phyloP scores from a whole-genome alignment of 495 filamentous ascomycete genomes.

The Annulohypoxylon nitens region DNA sequence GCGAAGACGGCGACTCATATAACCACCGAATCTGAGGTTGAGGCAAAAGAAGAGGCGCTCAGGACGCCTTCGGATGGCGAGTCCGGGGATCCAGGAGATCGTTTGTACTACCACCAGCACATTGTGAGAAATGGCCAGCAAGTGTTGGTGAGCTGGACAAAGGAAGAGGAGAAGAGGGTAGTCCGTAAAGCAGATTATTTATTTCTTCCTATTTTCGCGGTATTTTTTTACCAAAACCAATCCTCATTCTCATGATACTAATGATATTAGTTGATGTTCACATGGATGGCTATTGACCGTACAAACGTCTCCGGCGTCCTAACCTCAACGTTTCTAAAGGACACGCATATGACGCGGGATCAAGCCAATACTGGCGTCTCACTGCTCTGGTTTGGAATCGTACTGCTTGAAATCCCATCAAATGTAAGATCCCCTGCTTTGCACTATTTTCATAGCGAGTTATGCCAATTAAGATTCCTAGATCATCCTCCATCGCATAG shows the following conservation, averaged over 20 bases:
- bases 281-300: conserved; percentile 41
- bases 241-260: too few species aligned
- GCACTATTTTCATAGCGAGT: neutral
- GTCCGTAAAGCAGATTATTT: conserved; percentile 38
- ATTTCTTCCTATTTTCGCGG: conserved; percentile 38
- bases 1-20: conserved; percentile 29
- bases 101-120: conserved; percentile 26
- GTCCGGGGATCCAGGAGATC: conserved; percentile 13
- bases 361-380: conserved; percentile 37
- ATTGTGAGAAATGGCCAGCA: conserved; percentile 29
- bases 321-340: conserved; percentile 31
- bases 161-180: conserved; percentile 33
- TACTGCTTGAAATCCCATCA: conserved; percentile 34
- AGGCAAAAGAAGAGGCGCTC: conserved; percentile 16
- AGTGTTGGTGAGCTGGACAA: conserved; percentile 37
- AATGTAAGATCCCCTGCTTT: conserved; percentile 10
- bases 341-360: conserved; percentile 36
- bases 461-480: neutral
- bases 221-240: neutral
- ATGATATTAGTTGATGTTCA: conserved; percentile 32
- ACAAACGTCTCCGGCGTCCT: conserved; percentile 39
- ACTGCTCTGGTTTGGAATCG: conserved; percentile 37
- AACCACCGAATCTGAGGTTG: conserved; percentile 2
- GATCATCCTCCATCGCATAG: conserved; percentile 36
- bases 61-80: conserved; percentile 22